Evolutionary conservation across 257 asterid genomes (phyloP).

Genomic region (Solanum paucissectum): DNA sequence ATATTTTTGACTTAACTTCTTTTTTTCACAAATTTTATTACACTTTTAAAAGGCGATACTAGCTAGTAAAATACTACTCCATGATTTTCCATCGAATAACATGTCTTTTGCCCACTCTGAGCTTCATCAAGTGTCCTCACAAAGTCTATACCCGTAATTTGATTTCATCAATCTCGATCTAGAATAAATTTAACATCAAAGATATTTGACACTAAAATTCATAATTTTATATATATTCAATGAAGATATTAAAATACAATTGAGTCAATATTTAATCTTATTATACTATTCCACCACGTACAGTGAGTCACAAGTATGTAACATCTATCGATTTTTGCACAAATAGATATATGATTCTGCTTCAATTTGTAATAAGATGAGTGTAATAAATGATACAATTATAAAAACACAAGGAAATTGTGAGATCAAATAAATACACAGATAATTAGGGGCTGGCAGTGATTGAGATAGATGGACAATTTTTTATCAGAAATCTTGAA

Average conservation of each 20-base stretch:
- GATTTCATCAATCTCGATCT: background rate
- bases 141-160: background rate
- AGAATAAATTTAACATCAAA: background rate
- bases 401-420: background rate
- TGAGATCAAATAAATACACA: conserved; percentile 4
- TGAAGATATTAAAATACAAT: background rate
- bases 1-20: background rate
- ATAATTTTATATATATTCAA: too few relatives aligned
- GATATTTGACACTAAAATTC: background rate
- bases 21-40: background rate
- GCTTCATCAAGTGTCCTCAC: background rate
- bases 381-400: background rate
- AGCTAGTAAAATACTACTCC: background rate
- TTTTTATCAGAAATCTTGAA: conserved; percentile 23
- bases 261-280: background rate
- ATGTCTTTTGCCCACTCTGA: background rate
- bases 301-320: background rate
- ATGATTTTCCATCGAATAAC: background rate
- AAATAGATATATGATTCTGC: background rate
- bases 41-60: background rate
- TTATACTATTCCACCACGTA: background rate
- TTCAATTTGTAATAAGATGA: background rate
- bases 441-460: conserved; percentile 24
- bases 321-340: background rate
- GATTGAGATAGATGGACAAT: conserved; percentile 35